Evolutionary conservation across 305 asterid species (phyloP).

Genomic region (Rubia tinctorum): DNA sequence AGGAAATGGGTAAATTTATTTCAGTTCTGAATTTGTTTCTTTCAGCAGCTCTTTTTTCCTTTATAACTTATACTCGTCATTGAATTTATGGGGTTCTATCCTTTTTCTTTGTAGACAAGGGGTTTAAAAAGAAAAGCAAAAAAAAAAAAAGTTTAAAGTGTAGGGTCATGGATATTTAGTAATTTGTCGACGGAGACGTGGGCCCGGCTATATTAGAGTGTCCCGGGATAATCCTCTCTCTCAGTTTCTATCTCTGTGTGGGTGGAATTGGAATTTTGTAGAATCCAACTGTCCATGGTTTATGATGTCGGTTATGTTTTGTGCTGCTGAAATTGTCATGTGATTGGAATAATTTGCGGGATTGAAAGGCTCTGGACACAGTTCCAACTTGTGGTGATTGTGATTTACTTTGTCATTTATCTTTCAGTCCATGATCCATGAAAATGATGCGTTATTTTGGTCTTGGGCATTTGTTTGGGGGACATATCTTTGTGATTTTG

Average conservation of each 20-base stretch:
- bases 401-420: not conserved
- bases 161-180: constrained; percentile 12
- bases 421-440: not conserved
- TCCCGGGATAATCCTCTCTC: constrained; percentile 34
- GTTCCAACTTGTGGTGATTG: constrained; percentile 14
- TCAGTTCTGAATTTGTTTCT: constrained; percentile 6
- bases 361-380: not conserved
- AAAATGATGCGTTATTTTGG: not conserved
- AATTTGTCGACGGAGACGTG: constrained; percentile 32
- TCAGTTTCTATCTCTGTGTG: constrained; percentile 15
- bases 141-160: not conserved
- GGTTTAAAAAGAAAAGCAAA: not conserved
- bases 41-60: constrained; percentile 3
- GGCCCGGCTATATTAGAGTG: constrained; percentile 48
- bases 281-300: constrained; percentile 26
- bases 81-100: constrained; percentile 2
- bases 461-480: too few relatives aligned
- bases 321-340: not conserved
- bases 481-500: not conserved
- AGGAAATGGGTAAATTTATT: constrained; percentile 1
- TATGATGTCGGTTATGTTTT: not conserved
- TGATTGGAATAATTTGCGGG: constrained; percentile 9
- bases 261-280: constrained; percentile 39
- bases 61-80: not conserved
- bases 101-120: constrained; percentile 10